Evolutionary conservation across 108 stramenopile species (phyloP), one percentile per base, ranked within the genome.

Genomic region (Nitzschia putrida): DNA sequence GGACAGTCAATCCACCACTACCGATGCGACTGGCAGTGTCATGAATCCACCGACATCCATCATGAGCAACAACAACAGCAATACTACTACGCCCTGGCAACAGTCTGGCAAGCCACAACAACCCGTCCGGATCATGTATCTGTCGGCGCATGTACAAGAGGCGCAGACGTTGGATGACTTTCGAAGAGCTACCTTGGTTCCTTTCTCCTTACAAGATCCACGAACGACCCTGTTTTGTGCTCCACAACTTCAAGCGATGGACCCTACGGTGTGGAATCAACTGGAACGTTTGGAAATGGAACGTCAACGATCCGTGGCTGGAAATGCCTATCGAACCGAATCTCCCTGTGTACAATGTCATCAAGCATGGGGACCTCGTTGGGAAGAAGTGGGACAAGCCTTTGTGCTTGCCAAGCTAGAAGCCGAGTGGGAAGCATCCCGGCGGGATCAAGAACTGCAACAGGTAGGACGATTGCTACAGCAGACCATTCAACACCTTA

Each of bases 101-200:
- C 69, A 57, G 20, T 43, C 58, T 6, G 39, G 22, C 47, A 45
- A 39, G 53, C 73, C n/a, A 56, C 68, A 64, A 57, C 83, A 68
- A 68, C 55, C 77, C 23, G 61, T 83, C 10, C 68, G 83, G n/a
- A 86, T 81, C 29, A 78, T 86, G 41, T 64, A 41, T n/a, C 55
- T 89, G 8, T 83, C 81, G 21, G 85, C 81, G 11, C 88, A 89
- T 66, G 82, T 86, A 45, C 63, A 89, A 61, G 72, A 74, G 0
- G 63, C 76, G 53, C 86, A 81, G 53, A 22, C 69, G 16, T 70
- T 85, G 25, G 66, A 69, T 40, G 80, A 84, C 34, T 86, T 89
- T 50, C 77, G 72, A 42, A 25, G 56, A 25, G 57, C 53, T 0
- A 83, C 83, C 0, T 50, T 85, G 37, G 67, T 75, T 34, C 84